These are phyloP conservation scores for Xerocomellus amylosporus DNA, from an alignment of 768 basidiomycete genomes.

Conservation along the genomic window DNA sequence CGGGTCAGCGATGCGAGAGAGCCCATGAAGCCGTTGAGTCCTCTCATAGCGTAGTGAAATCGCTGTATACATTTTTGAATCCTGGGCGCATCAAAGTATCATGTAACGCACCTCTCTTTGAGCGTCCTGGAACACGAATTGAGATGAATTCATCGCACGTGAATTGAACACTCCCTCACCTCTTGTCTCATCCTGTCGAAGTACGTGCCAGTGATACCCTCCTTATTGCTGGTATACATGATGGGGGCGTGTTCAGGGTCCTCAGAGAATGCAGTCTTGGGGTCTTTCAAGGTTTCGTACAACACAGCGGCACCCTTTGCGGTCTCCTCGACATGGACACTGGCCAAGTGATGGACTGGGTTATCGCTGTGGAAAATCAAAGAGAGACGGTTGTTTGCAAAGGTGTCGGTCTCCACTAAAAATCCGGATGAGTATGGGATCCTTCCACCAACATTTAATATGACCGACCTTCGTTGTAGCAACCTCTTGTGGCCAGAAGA, in stretches of 20 bases:
- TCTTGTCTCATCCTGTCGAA: constrained; percentile 25
- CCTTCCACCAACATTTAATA: background rate
- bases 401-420: constrained; percentile 31
- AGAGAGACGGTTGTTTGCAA: constrained; percentile 37
- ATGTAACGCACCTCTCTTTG: constrained; percentile 18
- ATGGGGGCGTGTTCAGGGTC: constrained; percentile 21
- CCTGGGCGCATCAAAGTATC: background rate
- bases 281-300: constrained; percentile 30
- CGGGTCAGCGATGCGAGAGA: constrained; percentile 24
- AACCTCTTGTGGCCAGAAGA: constrained; percentile 29
- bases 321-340: constrained; percentile 16
- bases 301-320: constrained; percentile 20
- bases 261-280: constrained; percentile 16
- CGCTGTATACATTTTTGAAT: constrained; percentile 6
- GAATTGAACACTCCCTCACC: constrained; percentile 8
- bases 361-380: constrained; percentile 25
- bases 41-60: constrained; percentile 27
- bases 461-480: constrained; percentile 32
- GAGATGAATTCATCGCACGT: background rate
- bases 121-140: constrained; percentile 9
- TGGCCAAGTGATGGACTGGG: constrained; percentile 20
- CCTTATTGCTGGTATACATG: constrained; percentile 19
- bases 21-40: constrained; percentile 23
- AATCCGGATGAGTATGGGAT: background rate
- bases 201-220: constrained; percentile 20